Conservation (phyloP, 108 stramenopile genomes). For the Ochromonas danica region DNA sequence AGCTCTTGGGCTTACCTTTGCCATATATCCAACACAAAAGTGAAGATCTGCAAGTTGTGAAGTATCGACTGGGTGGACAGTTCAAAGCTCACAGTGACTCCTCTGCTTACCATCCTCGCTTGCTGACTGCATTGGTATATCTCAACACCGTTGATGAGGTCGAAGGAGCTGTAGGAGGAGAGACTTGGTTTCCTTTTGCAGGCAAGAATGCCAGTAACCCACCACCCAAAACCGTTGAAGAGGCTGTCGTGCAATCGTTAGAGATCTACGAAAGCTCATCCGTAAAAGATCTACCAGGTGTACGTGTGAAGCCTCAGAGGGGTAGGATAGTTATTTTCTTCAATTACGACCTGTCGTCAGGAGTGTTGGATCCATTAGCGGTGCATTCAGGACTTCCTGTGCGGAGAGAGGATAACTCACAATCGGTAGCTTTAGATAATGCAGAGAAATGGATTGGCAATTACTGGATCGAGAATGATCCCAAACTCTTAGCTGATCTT, state of each 20-base stretch:
- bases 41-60: conserved; percentile 34
- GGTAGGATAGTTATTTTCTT: conserved; percentile 24
- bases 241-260: conserved; percentile 20
- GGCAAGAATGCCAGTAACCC: not conserved
- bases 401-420: not conserved
- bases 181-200: conserved; percentile 35
- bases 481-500: not conserved
- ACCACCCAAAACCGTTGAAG: not conserved
- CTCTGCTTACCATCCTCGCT: conserved; percentile 6
- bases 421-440: not conserved
- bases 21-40: not conserved
- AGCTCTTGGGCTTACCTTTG: not conserved
- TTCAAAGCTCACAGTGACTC: conserved; percentile 28
- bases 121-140: conserved; percentile 29
- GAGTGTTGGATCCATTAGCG: not conserved
- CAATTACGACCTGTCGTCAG: conserved; percentile 6
- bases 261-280: not conserved
- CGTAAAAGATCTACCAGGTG: not conserved
- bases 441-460: conserved; percentile 29
- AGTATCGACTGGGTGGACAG: conserved; percentile 12
- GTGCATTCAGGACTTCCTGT: conserved; percentile 17
- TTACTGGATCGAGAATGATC: conserved; percentile 31
- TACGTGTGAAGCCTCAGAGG: not conserved
- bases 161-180: conserved; percentile 1
- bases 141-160: conserved; percentile 1